Evolutionary conservation across 805 yeast genomes (phyloP), one percentile per base, ranked within the genome.

Genomic region (Schizosaccharomyces lindneri): DNA sequence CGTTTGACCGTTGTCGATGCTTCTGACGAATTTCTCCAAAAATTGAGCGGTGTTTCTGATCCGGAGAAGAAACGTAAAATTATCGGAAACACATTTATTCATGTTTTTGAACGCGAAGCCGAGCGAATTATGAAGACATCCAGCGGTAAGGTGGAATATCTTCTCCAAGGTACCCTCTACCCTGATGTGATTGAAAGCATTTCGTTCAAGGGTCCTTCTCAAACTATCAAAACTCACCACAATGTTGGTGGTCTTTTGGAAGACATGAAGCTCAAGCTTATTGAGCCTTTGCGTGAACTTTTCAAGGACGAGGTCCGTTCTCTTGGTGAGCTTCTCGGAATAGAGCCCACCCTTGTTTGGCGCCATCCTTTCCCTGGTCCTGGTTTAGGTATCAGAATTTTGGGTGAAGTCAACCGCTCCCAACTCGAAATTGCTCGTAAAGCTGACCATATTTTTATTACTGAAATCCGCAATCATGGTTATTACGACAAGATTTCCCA

Each of bases 321-420:
- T 68, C 78, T 93, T 67, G 99, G 99, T 75, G 87, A 87, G 77
- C 75, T 93, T 62, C 76, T 93, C 76, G 96, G 95, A 61, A 90
- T 93, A 68, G 94, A 97, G 43, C 93, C 87, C 71, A 97, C 93
- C 68, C 80, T 93, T 68, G 97, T 93, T 67, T 90, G 97, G 97
- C 87, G 99, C 79, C 99, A 93, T 73, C 99, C 99, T 63, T 93
- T 93, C 95, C 99, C 99, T 69, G 99, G 99, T 72, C 99, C 99
- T 73, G 99, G 99, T 78, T 85, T 93, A 71, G 99, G 97, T 68
- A 93, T 93, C 73, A 84, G 99, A 76, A 94, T 93, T 62, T 78
- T 93, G 60, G 99, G 99, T 68, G 97, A 90, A 76, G 97, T 93
- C 65, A 86, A 96, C 63, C 85, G 81, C 67, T 82, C 78, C 66